Evolutionary conservation across 257 asterid species (phyloP).

Genomic region (Datura wrightii): DNA sequence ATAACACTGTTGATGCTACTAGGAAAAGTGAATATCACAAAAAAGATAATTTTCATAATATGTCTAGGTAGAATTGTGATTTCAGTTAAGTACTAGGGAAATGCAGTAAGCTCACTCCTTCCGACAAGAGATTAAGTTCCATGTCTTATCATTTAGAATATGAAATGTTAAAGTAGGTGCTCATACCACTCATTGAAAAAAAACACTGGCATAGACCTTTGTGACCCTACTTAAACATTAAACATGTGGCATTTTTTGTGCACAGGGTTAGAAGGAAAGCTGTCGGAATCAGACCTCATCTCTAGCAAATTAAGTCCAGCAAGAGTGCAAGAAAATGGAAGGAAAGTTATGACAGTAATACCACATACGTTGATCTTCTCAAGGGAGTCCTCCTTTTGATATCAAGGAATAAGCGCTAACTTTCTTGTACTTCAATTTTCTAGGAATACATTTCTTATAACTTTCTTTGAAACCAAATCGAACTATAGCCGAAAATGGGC

Average conservation of each 20-base stretch:
- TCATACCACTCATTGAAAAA: not conserved
- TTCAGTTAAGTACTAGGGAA: not conserved
- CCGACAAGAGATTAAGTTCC: not conserved
- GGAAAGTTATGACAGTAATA: not conserved
- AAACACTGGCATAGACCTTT: not conserved
- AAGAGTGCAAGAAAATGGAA: not conserved
- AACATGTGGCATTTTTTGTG: not conserved
- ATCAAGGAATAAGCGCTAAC: not conserved
- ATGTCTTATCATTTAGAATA: not conserved
- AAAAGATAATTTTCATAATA: not conserved
- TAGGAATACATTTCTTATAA: not conserved
- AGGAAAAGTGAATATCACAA: not conserved
- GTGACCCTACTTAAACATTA: not conserved
- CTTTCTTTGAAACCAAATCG: not conserved
- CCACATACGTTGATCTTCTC: not conserved
- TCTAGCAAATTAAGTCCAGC: not conserved
- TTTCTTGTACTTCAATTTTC: not conserved
- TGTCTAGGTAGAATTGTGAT: not conserved
- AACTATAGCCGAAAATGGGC: not conserved
- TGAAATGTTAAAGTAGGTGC: not conserved
- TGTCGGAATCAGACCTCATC: not conserved
- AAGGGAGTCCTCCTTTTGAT: not conserved
- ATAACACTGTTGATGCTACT: not conserved
- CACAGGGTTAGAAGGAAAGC: not conserved
- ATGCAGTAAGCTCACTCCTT: not conserved